Evolutionary conservation across 139 green algal genomes (phyloP).

Genomic region (Astrephomene gubernaculifera): DNA sequence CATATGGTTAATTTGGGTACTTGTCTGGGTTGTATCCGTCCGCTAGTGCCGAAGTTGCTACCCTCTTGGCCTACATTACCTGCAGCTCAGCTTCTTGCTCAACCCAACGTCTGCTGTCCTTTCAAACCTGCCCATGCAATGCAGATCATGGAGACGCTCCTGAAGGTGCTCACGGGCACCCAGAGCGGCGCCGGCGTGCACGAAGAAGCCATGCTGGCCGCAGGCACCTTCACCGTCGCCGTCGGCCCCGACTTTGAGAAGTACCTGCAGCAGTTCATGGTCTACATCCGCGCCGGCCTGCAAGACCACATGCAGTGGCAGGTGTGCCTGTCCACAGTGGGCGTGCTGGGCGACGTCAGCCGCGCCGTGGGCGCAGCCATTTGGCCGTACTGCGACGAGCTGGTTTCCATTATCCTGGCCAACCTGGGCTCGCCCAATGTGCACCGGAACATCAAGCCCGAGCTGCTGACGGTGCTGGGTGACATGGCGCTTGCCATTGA

Average conservation of each 20-base stretch:
- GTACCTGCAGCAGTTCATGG: slow-evolving; percentile 92
- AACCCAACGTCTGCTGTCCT: no score
- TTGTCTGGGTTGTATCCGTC: no score
- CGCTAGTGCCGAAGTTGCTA: no score
- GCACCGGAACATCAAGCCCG: slow-evolving; percentile 95
- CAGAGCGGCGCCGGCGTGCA: slow-evolving; percentile 78
- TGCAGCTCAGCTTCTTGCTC: no score
- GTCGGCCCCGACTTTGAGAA: slow-evolving; percentile 87
- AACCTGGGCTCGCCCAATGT: slow-evolving; percentile 72
- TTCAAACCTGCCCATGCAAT: no score
- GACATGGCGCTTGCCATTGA: slow-evolving; percentile 95
- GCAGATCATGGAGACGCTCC: slow-evolving; percentile 82
- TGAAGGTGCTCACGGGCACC: slow-evolving; percentile 63
- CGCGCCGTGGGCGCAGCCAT: slow-evolving; percentile 85
- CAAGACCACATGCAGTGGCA: slow-evolving; percentile 88
- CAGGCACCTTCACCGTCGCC: slow-evolving; percentile 88
- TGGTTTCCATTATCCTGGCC: slow-evolving; percentile 70
- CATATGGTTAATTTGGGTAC: no score
- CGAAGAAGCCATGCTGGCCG: slow-evolving; percentile 96
- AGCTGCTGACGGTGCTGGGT: slow-evolving; percentile 93
- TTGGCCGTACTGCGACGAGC: slow-evolving; percentile 85
- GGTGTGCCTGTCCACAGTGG: slow-evolving; percentile 88
- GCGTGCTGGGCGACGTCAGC: slow-evolving; percentile 92
- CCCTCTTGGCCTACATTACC: not conserved
- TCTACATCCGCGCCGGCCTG: slow-evolving; percentile 88